phyloP scores from a whole-genome alignment of 441 rosid species.

The Jatropha multifida region DNA sequence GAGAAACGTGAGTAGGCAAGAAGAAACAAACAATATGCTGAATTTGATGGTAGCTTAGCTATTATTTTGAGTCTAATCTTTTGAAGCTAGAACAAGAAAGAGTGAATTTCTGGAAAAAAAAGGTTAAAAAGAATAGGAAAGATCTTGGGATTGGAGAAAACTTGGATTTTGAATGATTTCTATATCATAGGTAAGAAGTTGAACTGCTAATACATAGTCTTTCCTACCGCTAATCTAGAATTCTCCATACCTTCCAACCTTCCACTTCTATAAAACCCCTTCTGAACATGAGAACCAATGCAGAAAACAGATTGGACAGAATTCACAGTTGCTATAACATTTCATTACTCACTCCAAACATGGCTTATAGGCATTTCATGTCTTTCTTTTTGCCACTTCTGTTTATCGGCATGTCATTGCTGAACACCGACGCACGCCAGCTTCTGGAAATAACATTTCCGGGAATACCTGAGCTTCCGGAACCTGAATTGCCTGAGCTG shows the following conservation, averaged over 20 bases:
- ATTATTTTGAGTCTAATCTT: not conserved
- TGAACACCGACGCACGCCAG: constrained; percentile 24
- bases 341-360: not conserved
- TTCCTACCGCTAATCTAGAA: constrained; percentile 4
- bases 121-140: too few relatives aligned
- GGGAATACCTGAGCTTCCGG: constrained; percentile 7
- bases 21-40: not conserved
- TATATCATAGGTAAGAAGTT: constrained; percentile 16
- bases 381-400: constrained; percentile 19
- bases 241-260: constrained; percentile 6
- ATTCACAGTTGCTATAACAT: not conserved
- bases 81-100: not conserved
- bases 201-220: constrained; percentile 22
- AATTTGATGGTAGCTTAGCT: not conserved
- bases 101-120: not conserved
- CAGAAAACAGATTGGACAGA: not conserved
- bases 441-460: constrained; percentile 24
- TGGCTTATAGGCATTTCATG: constrained; percentile 20
- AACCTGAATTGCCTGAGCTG: constrained; percentile 12
- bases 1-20: not conserved
- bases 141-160: not conserved
- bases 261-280: constrained; percentile 21
- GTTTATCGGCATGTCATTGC: constrained; percentile 16
- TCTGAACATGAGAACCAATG: not conserved
- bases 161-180: not conserved